phyloP scores from a whole-genome alignment of 495 filamentous ascomycete species.

The Patellaria atrata region DNA sequence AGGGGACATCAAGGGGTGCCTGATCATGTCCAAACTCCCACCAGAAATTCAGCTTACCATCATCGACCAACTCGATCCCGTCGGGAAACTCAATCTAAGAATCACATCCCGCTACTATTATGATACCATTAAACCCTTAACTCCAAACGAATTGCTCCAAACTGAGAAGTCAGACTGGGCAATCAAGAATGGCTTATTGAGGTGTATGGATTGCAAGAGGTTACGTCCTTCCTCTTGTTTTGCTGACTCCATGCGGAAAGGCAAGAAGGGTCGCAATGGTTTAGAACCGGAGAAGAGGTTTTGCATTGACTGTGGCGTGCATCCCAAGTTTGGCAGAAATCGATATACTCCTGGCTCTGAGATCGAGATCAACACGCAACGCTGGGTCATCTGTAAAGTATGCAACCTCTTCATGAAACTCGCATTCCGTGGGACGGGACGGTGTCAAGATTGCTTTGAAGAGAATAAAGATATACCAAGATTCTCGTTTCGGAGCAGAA shows the following conservation, averaged over 20 bases:
- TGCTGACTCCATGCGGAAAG: constrained; percentile 15
- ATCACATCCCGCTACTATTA: constrained; percentile 6
- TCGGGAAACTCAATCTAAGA: constrained; percentile 6
- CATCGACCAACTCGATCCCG: constrained; percentile 8
- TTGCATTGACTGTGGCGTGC: constrained; percentile 14
- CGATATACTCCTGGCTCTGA: constrained; percentile 5
- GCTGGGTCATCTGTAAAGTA: constrained; percentile 2
- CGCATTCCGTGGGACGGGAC: too few species aligned
- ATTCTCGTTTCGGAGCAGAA: background rate
- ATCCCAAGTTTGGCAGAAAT: too few species aligned
- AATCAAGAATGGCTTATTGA: constrained; percentile 7
- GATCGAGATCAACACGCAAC: constrained; percentile 6
- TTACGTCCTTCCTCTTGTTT: constrained; percentile 7
- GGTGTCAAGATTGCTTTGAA: background rate
- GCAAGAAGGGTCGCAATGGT: constrained; percentile 8
- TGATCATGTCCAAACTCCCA: too few species aligned
- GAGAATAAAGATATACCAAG: background rate
- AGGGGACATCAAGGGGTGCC: too few species aligned
- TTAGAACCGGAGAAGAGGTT: constrained; percentile 8
- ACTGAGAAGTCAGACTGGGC: constrained; percentile 10
- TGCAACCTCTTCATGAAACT: constrained; percentile 7
- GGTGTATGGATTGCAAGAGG: constrained; percentile 7
- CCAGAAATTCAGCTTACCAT: constrained; percentile 12
- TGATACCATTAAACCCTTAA: constrained; percentile 6
- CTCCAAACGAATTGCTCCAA: constrained; percentile 6